These are phyloP conservation scores for Metschnikowia continentalis DNA, from an alignment of 805 yeast genomes.

Conservation along the genomic window DNA sequence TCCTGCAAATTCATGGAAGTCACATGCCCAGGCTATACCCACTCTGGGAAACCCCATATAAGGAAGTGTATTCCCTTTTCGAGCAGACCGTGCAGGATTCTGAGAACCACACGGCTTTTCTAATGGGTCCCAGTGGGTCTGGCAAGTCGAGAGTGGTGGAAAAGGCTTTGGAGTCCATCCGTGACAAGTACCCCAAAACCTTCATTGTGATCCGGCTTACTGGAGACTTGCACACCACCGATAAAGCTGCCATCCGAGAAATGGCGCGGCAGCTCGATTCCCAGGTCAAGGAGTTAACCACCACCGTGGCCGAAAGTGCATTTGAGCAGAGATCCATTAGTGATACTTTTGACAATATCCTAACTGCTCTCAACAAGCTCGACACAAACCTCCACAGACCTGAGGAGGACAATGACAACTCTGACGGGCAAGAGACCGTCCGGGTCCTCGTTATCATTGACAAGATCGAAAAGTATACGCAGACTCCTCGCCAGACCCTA, in stretches of 20 bases:
- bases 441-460: conserved; percentile 79
- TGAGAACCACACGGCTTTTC: conserved; percentile 76
- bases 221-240: conserved; percentile 72
- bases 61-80: conserved; percentile 54
- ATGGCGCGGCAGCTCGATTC: conserved; percentile 79
- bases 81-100: conserved; percentile 60
- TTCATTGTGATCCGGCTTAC: conserved; percentile 62
- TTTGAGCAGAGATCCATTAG: conserved; percentile 52
- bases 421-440: conserved; percentile 20
- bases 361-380: conserved; percentile 46
- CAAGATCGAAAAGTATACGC: conserved; percentile 77
- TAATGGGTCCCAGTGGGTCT: conserved; percentile 75
- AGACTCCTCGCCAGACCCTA: conserved; percentile 71
- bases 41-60: conserved; percentile 28
- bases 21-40: conserved; percentile 9
- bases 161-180: conserved; percentile 47
- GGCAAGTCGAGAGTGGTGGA: conserved; percentile 71
- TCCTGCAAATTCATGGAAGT: conserved; percentile 12
- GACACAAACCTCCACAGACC: conserved; percentile 18
- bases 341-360: conserved; percentile 57
- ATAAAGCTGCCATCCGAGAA: conserved; percentile 73
- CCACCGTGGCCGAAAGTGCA: conserved; percentile 14
- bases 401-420: neutral
- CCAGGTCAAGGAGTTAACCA: conserved; percentile 17
- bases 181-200: conserved; percentile 38